Conservation (phyloP, 495 filamentous ascomycete species). For the Xylaria palmicola region DNA sequence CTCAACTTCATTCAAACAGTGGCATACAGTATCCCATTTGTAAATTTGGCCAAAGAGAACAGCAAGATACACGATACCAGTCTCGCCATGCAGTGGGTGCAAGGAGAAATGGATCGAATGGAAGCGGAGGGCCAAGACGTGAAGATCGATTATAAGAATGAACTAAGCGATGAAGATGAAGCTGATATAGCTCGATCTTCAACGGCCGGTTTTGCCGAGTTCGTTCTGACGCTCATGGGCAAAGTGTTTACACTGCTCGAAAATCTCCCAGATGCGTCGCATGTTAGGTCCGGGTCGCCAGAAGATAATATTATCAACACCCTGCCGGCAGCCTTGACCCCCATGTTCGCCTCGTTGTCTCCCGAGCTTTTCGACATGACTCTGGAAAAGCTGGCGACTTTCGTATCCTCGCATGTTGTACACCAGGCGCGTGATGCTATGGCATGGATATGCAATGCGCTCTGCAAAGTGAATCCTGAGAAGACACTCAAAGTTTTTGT, state of each 20-base stretch:
- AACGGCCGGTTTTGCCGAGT: conserved; percentile 89
- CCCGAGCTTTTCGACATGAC: conserved; percentile 91
- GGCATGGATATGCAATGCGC: conserved; percentile 95
- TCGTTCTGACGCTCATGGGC: conserved; percentile 83
- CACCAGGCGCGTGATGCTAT: conserved; percentile 97
- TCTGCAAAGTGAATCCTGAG: conserved; percentile 91
- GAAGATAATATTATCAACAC: conserved; percentile 98
- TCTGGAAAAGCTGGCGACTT: conserved; percentile 85
- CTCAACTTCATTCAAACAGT: conserved; percentile 92
- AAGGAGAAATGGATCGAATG: conserved; percentile 87
- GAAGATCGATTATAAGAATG: conserved; percentile 78
- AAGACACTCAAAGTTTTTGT: conserved; percentile 88
- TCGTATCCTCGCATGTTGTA: conserved; percentile 93
- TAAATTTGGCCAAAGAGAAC: conserved; percentile 70
- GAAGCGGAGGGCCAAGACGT: conserved; percentile 82
- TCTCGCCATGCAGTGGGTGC: conserved; percentile 91
- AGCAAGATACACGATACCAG: conserved; percentile 70
- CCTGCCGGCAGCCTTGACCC: conserved; percentile 86
- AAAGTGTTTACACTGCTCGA: conserved; percentile 94
- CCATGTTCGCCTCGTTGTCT: conserved; percentile 86
- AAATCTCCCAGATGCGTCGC: conserved; percentile 87
- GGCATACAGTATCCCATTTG: conserved; percentile 90
- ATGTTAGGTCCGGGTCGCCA: conserved; percentile 83
- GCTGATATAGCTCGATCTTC: conserved; percentile 92
- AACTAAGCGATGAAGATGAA: conserved; percentile 83